Conservation (phyloP, 1,139 yeast genomes). For the Pichiaceae sp. region DNA sequence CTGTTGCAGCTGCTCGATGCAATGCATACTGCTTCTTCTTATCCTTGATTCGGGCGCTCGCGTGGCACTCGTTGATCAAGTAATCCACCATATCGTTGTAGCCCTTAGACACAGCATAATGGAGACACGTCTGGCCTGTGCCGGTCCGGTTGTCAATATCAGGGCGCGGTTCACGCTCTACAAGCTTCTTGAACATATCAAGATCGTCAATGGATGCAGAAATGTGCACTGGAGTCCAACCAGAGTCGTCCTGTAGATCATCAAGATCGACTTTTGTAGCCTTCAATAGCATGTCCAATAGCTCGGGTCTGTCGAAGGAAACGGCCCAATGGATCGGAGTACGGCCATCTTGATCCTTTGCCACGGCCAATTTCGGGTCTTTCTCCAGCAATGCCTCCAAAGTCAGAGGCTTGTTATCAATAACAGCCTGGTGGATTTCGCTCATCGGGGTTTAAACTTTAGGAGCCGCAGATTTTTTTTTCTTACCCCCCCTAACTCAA, state of each 20-base stretch:
- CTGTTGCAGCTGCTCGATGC: slow-evolving; percentile 80
- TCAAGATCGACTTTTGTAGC: slow-evolving; percentile 44
- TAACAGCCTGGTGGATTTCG: slow-evolving; percentile 50
- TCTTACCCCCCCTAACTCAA: background rate
- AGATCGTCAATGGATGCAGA: slow-evolving; percentile 67
- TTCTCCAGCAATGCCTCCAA: slow-evolving; percentile 41
- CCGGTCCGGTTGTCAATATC: slow-evolving; percentile 44
- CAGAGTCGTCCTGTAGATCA: slow-evolving; percentile 60
- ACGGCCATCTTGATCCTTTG: slow-evolving; percentile 65
- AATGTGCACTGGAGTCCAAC: slow-evolving; percentile 87
- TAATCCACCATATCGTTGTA: slow-evolving; percentile 44
- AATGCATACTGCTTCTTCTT: slow-evolving; percentile 57
- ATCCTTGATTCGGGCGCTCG: slow-evolving; percentile 61
- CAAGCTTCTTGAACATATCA: slow-evolving; percentile 38
- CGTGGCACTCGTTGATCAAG: slow-evolving; percentile 44
- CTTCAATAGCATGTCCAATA: slow-evolving; percentile 36
- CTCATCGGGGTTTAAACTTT: slow-evolving; percentile 9
- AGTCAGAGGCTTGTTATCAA: slow-evolving; percentile 41
- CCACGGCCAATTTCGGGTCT: slow-evolving; percentile 36
- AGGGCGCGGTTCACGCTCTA: slow-evolving; percentile 34
- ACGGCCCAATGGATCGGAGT: slow-evolving; percentile 90
- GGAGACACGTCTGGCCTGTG: slow-evolving; percentile 69
- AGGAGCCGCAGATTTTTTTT: background rate
- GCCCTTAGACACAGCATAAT: slow-evolving; percentile 67
- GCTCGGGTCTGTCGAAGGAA: slow-evolving; percentile 48